Conservation (phyloP, 2,329 filamentous ascomycete species). For the Colletotrichum sp. region DNA sequence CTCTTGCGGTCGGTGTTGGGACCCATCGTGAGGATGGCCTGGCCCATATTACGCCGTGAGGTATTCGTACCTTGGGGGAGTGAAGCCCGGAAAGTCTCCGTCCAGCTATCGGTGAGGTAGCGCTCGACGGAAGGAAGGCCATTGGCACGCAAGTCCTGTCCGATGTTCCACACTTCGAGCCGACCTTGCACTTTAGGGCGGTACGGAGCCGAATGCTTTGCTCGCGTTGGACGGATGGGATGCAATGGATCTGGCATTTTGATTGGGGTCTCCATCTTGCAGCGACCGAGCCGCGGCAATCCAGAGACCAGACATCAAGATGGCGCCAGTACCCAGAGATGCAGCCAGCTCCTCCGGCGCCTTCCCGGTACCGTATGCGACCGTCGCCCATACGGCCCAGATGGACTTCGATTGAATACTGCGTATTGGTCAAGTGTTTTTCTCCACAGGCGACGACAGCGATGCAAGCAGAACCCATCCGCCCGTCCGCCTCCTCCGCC, state of each 20-base stretch:
- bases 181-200: slow-evolving; percentile 3
- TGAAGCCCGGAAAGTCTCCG: slow-evolving; percentile 12
- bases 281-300: slow-evolving; percentile 8
- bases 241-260: slow-evolving; percentile 3
- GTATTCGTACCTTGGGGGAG: background rate
- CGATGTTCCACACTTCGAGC: background rate
- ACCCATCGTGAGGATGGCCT: background rate
- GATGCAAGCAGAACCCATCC: background rate
- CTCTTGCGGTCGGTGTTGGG: background rate
- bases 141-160: slow-evolving; percentile 4
- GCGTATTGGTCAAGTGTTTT: background rate
- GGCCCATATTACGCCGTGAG: background rate
- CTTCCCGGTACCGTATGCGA: background rate
- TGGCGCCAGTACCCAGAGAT: background rate
- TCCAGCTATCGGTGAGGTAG: slow-evolving; percentile 9
- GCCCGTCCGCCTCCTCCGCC: background rate
- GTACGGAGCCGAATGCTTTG: background rate
- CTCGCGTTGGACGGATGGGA: background rate
- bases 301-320: background rate
- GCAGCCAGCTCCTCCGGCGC: background rate
- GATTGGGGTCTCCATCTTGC: slow-evolving; percentile 17
- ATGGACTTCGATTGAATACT: background rate
- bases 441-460: background rate
- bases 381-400: background rate
- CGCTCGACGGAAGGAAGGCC: background rate